phyloP scores from a whole-genome alignment of 1,139 yeast genomes.

The Debaryomyces udenii region DNA sequence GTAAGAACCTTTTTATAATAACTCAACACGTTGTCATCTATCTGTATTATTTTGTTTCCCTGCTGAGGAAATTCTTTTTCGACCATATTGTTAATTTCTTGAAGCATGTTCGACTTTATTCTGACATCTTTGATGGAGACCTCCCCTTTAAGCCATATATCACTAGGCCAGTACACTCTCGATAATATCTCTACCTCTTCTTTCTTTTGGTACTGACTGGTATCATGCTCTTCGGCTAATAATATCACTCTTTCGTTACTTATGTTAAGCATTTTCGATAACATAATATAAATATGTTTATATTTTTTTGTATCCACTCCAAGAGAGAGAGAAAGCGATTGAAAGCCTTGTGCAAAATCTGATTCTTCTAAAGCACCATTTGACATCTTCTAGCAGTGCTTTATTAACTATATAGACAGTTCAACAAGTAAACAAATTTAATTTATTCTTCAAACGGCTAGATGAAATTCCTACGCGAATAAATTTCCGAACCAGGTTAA shows the following conservation, averaged over 20 bases:
- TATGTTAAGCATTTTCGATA: slow-evolving; percentile 26
- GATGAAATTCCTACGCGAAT: slow-evolving; percentile 2
- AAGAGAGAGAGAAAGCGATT: slow-evolving; percentile 29
- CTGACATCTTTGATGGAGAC: slow-evolving; percentile 36
- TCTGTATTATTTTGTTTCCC: slow-evolving; percentile 14
- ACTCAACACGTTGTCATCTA: slow-evolving; percentile 34
- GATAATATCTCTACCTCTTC: slow-evolving; percentile 32
- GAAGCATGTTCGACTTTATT: slow-evolving; percentile 37
- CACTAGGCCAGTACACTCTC: slow-evolving; percentile 39
- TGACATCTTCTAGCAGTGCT: slow-evolving; percentile 6
- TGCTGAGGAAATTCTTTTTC: slow-evolving; percentile 24
- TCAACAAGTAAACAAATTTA: neutral
- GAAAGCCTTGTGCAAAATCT: slow-evolving; percentile 20
- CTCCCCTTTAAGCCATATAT: slow-evolving; percentile 43
- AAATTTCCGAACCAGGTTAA: slow-evolving; percentile 4
- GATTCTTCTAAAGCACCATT: slow-evolving; percentile 8
- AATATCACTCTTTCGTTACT: slow-evolving; percentile 17
- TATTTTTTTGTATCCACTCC: slow-evolving; percentile 32
- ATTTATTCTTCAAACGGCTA: slow-evolving; percentile 4
- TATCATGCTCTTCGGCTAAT: slow-evolving; percentile 4
- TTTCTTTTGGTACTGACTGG: slow-evolving; percentile 3
- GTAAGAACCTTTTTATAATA: slow-evolving; percentile 40
- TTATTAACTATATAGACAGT: neutral
- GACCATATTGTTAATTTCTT: slow-evolving; percentile 39
- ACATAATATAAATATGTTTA: slow-evolving; percentile 27